Percentiles rank a stretch among this genome's conserved stretches.
Evolutionary conservation across 129 eudicot species (phyloP).

Genomic region (Rutidosis leptorrhynchoides): DNA sequence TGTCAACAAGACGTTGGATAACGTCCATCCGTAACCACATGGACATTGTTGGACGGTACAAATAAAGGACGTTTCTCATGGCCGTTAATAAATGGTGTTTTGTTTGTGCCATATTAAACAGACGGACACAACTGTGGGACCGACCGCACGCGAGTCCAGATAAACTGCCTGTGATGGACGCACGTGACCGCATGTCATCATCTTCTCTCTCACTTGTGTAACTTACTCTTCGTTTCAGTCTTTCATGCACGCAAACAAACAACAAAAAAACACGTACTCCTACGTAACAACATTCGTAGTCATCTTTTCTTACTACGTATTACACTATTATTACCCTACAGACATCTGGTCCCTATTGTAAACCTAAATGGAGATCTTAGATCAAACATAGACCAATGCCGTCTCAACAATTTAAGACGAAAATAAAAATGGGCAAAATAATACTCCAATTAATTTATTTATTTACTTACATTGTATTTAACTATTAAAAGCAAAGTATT

Average conservation of each 20-base stretch:
- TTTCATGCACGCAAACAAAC: conserved; percentile 17
- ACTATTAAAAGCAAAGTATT: no score
- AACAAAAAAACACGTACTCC: conserved; percentile 13
- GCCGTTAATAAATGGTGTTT: neutral
- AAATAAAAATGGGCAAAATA: no score
- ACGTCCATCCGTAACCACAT: conserved; percentile 32
- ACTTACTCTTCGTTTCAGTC: conserved; percentile 22
- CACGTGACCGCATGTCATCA: conserved; percentile 36
- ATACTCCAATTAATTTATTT: no score
- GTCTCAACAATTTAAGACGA: no score
- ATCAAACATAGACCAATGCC: no score
- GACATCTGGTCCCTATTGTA: no score
- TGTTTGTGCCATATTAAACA: neutral
- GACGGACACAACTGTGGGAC: conserved; percentile 28
- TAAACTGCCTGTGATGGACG: conserved; percentile 30
- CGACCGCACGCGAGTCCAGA: conserved; percentile 40
- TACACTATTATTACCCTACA: neutral
- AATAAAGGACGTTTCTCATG: conserved; percentile 23
- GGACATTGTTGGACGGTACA: conserved; percentile 34
- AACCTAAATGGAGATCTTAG: no score
- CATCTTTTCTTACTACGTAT: neutral
- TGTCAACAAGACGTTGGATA: conserved; percentile 32
- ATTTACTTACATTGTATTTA: no score
- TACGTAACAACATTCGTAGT: neutral
- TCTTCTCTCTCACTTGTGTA: conserved; percentile 29